phyloP scores from a whole-genome alignment of 805 yeast species.

The Suhomyces kilbournensis region DNA sequence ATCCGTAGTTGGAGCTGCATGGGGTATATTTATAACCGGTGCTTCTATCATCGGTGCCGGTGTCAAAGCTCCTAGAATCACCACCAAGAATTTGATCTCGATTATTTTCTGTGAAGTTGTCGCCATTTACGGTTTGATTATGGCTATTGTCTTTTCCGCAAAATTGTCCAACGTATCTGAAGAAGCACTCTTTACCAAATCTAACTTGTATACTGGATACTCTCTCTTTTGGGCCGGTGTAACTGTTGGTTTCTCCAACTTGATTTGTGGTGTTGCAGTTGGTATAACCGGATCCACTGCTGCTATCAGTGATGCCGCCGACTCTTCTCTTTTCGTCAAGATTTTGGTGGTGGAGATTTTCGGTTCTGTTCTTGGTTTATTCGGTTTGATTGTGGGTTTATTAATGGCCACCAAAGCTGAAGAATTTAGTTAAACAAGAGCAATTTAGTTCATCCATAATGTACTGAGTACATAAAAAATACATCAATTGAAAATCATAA shows the following conservation, averaged over 20 bases:
- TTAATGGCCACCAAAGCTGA: conserved; percentile 95
- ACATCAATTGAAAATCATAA: background rate
- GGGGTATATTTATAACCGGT: conserved; percentile 98
- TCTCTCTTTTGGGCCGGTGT: conserved; percentile 97
- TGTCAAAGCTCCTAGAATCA: conserved; percentile 94
- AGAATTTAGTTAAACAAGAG: conserved; percentile 58
- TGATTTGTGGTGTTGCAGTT: conserved; percentile 95
- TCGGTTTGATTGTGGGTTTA: conserved; percentile 94
- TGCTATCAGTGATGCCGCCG: conserved; percentile 96
- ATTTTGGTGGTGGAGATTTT: conserved; percentile 96
- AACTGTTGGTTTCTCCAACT: conserved; percentile 89
- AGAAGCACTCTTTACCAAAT: conserved; percentile 65
- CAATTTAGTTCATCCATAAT: background rate
- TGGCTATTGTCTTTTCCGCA: conserved; percentile 95
- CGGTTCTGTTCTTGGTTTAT: conserved; percentile 92
- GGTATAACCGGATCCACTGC: conserved; percentile 99
- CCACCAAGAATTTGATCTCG: conserved; percentile 93
- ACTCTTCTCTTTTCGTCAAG: conserved; percentile 89
- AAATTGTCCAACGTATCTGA: conserved; percentile 71
- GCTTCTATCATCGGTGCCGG: conserved; percentile 96
- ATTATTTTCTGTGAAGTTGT: conserved; percentile 99
- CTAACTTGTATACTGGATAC: conserved; percentile 90
- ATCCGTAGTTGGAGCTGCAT: conserved; percentile 95
- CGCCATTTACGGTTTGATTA: conserved; percentile 95
- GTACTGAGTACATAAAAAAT: background rate